Evolutionary conservation across 164 flowering plant species (phyloP).

Genomic region (Piper betle): DNA sequence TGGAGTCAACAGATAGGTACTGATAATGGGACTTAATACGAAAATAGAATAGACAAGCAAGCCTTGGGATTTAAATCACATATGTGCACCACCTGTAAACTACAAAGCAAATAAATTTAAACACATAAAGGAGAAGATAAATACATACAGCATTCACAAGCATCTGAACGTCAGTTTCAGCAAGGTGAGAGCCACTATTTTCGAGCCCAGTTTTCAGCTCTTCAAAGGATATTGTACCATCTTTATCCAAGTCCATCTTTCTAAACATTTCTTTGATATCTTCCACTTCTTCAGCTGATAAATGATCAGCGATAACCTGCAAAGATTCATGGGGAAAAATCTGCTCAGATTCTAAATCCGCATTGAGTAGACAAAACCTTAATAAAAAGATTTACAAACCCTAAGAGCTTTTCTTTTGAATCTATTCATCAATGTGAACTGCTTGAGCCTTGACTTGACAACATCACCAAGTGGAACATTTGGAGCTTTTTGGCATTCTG

Average conservation of each 20-base stretch:
- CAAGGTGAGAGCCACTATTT: slow-evolving; percentile 56
- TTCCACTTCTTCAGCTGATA: slow-evolving; percentile 74
- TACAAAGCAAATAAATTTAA: neutral
- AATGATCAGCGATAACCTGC: slow-evolving; percentile 85
- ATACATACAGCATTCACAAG: slow-evolving; percentile 80
- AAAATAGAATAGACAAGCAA: too few species aligned
- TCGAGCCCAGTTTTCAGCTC: slow-evolving; percentile 64
- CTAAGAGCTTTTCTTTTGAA: slow-evolving; percentile 81
- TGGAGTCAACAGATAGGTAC: too few species aligned
- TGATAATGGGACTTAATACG: too few species aligned
- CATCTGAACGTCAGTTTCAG: slow-evolving; percentile 76
- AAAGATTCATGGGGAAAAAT: neutral
- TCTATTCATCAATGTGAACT: slow-evolving; percentile 88
- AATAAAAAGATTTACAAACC: slow-evolving; percentile 32
- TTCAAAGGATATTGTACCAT: slow-evolving; percentile 60
- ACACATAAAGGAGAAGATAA: neutral
- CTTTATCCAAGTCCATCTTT: slow-evolving; percentile 67
- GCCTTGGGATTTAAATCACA: neutral
- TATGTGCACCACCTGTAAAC: neutral
- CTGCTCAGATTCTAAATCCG: neutral
- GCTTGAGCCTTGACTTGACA: slow-evolving; percentile 82
- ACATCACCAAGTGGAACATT: slow-evolving; percentile 90
- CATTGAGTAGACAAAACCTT: neutral
- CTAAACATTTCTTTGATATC: slow-evolving; percentile 73
- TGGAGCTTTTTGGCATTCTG: slow-evolving; percentile 88